Conservation (phyloP, 164 flowering plant genomes). For the Tinospora cordifolia region DNA sequence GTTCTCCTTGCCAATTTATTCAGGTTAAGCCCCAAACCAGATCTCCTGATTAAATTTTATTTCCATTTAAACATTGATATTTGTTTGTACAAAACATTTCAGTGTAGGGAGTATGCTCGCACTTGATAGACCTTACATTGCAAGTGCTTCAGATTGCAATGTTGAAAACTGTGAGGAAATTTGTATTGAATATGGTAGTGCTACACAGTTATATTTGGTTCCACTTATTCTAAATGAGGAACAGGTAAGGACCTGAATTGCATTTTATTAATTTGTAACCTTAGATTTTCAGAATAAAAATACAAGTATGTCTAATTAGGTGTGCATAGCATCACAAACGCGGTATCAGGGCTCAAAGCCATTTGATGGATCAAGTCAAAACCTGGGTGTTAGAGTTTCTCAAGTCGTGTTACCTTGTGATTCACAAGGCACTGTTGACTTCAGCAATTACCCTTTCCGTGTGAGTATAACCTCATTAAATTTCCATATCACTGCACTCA, state of each 20-base stretch:
- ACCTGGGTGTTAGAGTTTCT: no score
- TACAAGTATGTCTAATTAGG: conserved; percentile 33
- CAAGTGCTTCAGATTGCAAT: conserved; percentile 40
- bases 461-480: no score
- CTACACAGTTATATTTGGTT: conserved; percentile 76
- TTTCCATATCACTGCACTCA: no score
- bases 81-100: conserved; percentile 18
- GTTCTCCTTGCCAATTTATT: conserved; percentile 71
- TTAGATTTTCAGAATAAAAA: not conserved
- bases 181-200: conserved; percentile 95
- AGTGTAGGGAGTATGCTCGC: conserved; percentile 92
- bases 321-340: conserved; percentile 51
- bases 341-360: conserved; percentile 52
- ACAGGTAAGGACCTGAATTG: conserved; percentile 40
- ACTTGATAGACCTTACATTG: conserved; percentile 74
- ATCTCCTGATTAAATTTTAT: conserved; percentile 3
- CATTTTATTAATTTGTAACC: not conserved
- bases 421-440: conserved; percentile 85
- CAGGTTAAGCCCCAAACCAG: conserved; percentile 36
- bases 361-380: conserved; percentile 34
- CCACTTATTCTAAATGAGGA: conserved; percentile 71
- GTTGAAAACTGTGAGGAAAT: conserved; percentile 38
- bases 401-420: conserved; percentile 87
- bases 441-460: conserved; percentile 75
- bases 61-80: conserved; percentile 1